phyloP scores from a whole-genome alignment of 352 stramenopile genomes.

The Phytophthora lateralis region DNA sequence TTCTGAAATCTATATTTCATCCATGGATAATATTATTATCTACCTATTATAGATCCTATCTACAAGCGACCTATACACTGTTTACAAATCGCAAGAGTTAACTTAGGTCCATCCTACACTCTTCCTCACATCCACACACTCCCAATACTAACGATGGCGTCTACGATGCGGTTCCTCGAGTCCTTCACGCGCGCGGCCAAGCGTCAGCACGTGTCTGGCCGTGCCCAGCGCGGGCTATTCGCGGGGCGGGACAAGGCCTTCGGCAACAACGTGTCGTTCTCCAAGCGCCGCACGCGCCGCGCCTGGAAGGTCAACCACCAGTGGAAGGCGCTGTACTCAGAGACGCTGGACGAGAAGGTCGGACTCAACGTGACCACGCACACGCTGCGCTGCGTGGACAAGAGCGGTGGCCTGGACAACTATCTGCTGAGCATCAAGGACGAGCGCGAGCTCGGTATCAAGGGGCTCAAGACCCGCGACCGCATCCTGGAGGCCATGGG shows the following conservation, averaged over 20 bases:
- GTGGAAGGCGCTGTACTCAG: constrained; percentile 87
- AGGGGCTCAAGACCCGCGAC: constrained; percentile 62
- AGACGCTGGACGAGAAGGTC: constrained; percentile 94
- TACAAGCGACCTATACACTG: no score
- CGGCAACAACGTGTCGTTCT: constrained; percentile 96
- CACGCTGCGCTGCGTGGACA: constrained; percentile 94
- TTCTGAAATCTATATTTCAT: no score
- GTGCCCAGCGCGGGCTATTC: constrained; percentile 90
- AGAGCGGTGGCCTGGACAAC: constrained; percentile 93
- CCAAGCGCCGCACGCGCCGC: constrained; percentile 90
- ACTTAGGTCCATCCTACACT: no score
- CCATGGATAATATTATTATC: no score
- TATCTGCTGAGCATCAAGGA: constrained; percentile 93
- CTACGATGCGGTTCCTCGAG: constrained; percentile 64
- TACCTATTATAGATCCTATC: no score
- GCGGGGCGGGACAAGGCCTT: constrained; percentile 93
- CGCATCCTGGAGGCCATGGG: constrained; percentile 52
- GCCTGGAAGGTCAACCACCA: constrained; percentile 95
- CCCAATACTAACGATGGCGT: constrained; percentile 20
- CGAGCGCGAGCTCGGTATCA: constrained; percentile 76
- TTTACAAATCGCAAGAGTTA: no score
- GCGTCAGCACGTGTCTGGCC: constrained; percentile 77
- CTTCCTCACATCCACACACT: neutral
- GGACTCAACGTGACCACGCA: constrained; percentile 93
- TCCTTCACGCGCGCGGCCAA: constrained; percentile 62